Evolutionary conservation across 225 moss, liverwort and hornwort species (phyloP), one percentile per base, ranked within the genome.

Genomic region (Anthoceros angustus): DNA sequence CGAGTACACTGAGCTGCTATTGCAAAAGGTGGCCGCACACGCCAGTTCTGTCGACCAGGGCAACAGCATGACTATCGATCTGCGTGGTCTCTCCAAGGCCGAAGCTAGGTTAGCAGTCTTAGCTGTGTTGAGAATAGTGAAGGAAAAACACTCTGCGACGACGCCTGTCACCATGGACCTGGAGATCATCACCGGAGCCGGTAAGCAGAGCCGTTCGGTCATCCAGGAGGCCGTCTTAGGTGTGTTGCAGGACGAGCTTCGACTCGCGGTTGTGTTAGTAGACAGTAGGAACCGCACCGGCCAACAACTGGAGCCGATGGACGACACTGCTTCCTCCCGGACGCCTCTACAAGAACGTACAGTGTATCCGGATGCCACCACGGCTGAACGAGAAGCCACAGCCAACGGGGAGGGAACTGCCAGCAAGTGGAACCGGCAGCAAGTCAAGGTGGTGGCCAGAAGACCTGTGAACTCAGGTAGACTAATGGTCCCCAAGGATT

Each of bases 1-100:
- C 55, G 83, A 95, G 62, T 91, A 82, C 66, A 85, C 86, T 18
- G 85, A 85, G 72, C 74, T 81, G 8, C 68, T 91, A 18, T 64
- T 95, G 63, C 80, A 91, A 74, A 91, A 87, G 77, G 91, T 90
- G 66, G 95, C 91, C 42, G 88, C 86, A n/a, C 82, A 91, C 73
- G 85, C 82, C 24, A 80, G 74, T 42, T 68, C 62, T 9, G 79
- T 71, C 20, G 23, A 49, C 25, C 25, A 67, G 18, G 68, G 55
- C 40, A 72, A 76, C 20, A 74, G 74, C 70, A 69, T 86, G 15
- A 76, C 63, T 0, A 87, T 95, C 12, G 88, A 95, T 72, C 78
- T 95, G 72, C 95, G 88, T 76, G 95, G 91, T 14, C 83, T 95
- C 62, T 88, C 95, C 43, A 82, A 86, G 77, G 95, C 81, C 10